Evolutionary conservation across 306 rosid genomes (phyloP), one percentile per base, ranked within the genome.

Genomic region (Cicer yamashitae): DNA sequence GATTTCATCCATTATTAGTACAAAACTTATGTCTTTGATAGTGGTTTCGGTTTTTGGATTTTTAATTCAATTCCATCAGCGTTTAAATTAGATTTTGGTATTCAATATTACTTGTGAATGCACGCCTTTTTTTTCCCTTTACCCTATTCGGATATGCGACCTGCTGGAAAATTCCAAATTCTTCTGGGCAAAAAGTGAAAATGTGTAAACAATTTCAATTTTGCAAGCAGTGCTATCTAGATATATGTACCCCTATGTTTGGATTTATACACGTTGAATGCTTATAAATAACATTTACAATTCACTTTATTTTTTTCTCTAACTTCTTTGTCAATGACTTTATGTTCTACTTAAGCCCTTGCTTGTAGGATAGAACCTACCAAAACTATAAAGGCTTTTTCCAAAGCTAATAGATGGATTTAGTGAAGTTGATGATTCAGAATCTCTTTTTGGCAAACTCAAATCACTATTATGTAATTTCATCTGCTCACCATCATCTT

Each of bases 361-460:
- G 74, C 84, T 84, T 81, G 83, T 70, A 10, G 77, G 76, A 56
- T 67, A 48, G 70, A 83, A 64, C 77, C 81, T 78, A 57, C 88
- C 87, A 64, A 86, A 74, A 47, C 80, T 73, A 71, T 46, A 71
- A 43, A 17, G 67, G 58, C 39, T 70, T 74, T 82, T 83, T 58
- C 70, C 83, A 73, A 56, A 34, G 71, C 74, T 18, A 77, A 52
- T 39, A 70, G 76, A 51, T 47, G 69, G 76, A 48, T 79, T 82
- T 70, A 59, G 15, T 6, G 84, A 70, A 67, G 77, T 39, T 37
- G 81, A 45, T 46, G 84, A n/a, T 39, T 72, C 82, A 56, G 76
- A 70, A 40, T 57, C 79, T 39, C 61, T 69, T 75, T 76, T 69
- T 10, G 83, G 48, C 11, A 73, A 77, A 71, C 79, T 67, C 57